Percentiles rank a stretch among this genome's conserved stretches.
Evolutionary conservation across 768 basidiomycete genomes (phyloP).

Genomic region (Trametes sanguinea): DNA sequence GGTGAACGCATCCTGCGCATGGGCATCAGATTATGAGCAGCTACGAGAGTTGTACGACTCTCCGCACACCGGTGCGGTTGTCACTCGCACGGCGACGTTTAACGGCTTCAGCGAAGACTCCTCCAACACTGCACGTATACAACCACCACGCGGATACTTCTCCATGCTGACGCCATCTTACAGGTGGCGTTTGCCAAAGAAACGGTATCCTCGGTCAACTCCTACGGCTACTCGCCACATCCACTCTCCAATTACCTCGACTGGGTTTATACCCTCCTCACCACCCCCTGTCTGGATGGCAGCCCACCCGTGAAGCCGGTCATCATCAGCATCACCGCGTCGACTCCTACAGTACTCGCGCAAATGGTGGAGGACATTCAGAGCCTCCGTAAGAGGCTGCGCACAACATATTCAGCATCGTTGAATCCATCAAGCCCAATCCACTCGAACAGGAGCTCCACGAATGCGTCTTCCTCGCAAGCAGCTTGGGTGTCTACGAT

Average conservation of each 20-base stretch:
- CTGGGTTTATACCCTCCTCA: slow-evolving; percentile 59
- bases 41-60: slow-evolving; percentile 66
- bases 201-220: slow-evolving; percentile 68
- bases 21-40: slow-evolving; percentile 72
- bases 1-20: slow-evolving; percentile 79
- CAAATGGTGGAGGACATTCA: slow-evolving; percentile 65
- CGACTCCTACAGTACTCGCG: slow-evolving; percentile 50
- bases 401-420: slow-evolving; percentile 24
- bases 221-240: slow-evolving; percentile 86
- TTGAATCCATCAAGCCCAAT: slow-evolving; percentile 13
- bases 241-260: slow-evolving; percentile 64
- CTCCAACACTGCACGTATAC: slow-evolving; percentile 55
- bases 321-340: slow-evolving; percentile 78
- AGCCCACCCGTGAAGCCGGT: slow-evolving; percentile 53
- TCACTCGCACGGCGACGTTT: slow-evolving; percentile 75
- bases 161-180: background rate
- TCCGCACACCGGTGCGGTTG: slow-evolving; percentile 74
- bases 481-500: slow-evolving; percentile 10
- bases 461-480: slow-evolving; percentile 21
- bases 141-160: background rate
- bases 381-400: slow-evolving; percentile 46
- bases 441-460: slow-evolving; percentile 4
- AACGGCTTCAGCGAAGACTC: slow-evolving; percentile 69
- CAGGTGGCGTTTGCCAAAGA: slow-evolving; percentile 63
- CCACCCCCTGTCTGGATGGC: slow-evolving; percentile 34